Base-by-base conservation (phyloP, 805 yeast genomes). In the Starmerella floris region DNA sequence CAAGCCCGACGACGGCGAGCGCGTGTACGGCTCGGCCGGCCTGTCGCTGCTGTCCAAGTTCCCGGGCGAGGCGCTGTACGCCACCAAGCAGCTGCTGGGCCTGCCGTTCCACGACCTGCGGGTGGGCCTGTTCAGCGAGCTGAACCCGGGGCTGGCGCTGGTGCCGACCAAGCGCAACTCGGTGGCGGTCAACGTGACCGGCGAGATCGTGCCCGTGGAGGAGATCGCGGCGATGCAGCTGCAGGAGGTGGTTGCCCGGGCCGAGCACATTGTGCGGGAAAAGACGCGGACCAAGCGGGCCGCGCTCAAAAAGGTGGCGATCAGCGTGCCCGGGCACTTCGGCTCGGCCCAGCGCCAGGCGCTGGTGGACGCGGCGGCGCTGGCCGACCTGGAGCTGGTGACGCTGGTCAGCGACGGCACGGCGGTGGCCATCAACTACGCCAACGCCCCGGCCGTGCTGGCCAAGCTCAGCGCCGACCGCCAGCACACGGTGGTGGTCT, bases 341-440 rank as follows among this genome's bases (percentile, higher is more conserved):
- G 62, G 67, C 30, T 74, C 73, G 45, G 65, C 72, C 5, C 80
- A 83, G 57, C 74, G 95, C 55, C 64, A 64, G 32, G 83, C 95
- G 0, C 60, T 84, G 34, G 62, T 69, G 27, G 94, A 85, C 51
- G 75, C 87, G 3, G 81, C 79, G 28, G 72, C 69, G 38, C 67
- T 81, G 40, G 82, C 94, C 2, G 82, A 79, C 20, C 17, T 21
- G 15, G 65, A 72, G 35, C 73, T 77, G 13, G 70, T 77, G 45
- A 75, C 78, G 2, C 65, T 88, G 42, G 81, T 87, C 2, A 87
- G 82, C 56, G 96, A 88, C 59, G 96, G 95, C 15, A 63, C 83
- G n/a, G 91, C 97, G 2, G 84, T 83, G 15, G 95, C 94, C 1
- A 62, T 83, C 35, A 83, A 84, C 55, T 87, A 75, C 58, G 83